A percentile compares a stretch with the other conserved stretches of the same genome.
These are phyloP conservation scores for Didymellaceae sp. DNA, from an alignment of 2,329 filamentous ascomycete species.

Conservation along the genomic window DNA sequence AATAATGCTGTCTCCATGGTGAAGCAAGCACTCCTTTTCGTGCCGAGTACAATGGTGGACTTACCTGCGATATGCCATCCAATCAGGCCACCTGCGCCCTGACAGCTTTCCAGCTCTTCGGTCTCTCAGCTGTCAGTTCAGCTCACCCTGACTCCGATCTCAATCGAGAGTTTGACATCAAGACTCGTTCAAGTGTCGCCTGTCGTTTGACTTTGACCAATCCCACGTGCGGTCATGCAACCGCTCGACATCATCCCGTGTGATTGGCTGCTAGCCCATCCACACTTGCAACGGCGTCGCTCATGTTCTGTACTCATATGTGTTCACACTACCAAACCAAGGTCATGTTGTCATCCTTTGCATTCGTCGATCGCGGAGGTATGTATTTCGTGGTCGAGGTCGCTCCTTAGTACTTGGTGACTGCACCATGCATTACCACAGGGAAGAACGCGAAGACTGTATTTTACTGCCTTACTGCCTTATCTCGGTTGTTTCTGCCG, in stretches of 20 bases:
- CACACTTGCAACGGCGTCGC: slow-evolving; percentile 2
- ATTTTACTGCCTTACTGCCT: too few species aligned
- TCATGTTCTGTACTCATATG: neutral
- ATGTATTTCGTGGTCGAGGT: neutral
- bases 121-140: neutral
- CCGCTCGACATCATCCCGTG: neutral
- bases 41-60: neutral
- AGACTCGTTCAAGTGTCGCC: too few species aligned
- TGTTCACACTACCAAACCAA: neutral
- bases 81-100: too few species aligned
- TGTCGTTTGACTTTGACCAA: neutral
- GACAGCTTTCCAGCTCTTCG: neutral
- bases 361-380: neutral
- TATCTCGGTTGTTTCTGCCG: too few species aligned
- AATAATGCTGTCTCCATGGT: neutral
- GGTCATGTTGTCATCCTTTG: neutral
- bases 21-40: slow-evolving; percentile 11
- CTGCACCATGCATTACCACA: neutral
- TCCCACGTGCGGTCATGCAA: slow-evolving; percentile 6
- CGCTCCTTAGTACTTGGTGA: neutral
- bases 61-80: too few species aligned
- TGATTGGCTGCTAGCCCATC: slow-evolving; percentile 1
- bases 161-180: neutral
- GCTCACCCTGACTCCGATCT: neutral
- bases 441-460: too few species aligned